Evolutionary conservation across 2,329 filamentous ascomycete species (phyloP).

Genomic region (Claviceps citrina): DNA sequence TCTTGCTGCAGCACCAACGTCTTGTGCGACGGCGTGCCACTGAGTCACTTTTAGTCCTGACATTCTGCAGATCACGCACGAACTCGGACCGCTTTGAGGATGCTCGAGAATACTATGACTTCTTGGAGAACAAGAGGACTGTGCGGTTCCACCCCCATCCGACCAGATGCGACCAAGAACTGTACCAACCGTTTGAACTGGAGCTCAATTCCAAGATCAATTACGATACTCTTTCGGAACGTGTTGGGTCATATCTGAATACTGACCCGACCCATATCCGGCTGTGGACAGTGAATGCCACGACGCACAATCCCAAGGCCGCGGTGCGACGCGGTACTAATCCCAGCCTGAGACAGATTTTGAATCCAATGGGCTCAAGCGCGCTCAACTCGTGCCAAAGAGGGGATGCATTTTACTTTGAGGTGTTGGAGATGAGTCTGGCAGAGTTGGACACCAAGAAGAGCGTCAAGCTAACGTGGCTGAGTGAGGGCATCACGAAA

Average conservation of each 20-base stretch:
- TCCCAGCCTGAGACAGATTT: conserved; percentile 61
- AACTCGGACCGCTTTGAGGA: conserved; percentile 45
- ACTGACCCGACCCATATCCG: conserved; percentile 77
- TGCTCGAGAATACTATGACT: conserved; percentile 82
- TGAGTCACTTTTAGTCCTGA: no score
- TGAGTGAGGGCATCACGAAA: conserved; percentile 82
- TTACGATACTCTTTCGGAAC: conserved; percentile 75
- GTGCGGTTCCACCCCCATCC: conserved; percentile 64
- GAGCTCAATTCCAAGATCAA: conserved; percentile 74
- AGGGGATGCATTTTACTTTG: conserved; percentile 72
- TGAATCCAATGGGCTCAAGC: conserved; percentile 53
- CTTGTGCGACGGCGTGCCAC: no score
- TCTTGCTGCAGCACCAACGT: no score
- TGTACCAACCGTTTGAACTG: conserved; percentile 56
- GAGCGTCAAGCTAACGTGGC: conserved; percentile 63
- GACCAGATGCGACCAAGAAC: conserved; percentile 34
- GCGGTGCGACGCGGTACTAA: conserved; percentile 58
- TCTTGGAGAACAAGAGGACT: conserved; percentile 67
- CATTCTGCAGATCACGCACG: conserved; percentile 8
- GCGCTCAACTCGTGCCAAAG: conserved; percentile 57
- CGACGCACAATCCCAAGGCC: conserved; percentile 60
- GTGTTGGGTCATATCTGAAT: conserved; percentile 62
- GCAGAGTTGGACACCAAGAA: conserved; percentile 91
- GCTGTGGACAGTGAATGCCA: conserved; percentile 72
- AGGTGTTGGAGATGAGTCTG: conserved; percentile 85